Conservation (phyloP, 345 rosid species). For the Eucalyptus albens region DNA sequence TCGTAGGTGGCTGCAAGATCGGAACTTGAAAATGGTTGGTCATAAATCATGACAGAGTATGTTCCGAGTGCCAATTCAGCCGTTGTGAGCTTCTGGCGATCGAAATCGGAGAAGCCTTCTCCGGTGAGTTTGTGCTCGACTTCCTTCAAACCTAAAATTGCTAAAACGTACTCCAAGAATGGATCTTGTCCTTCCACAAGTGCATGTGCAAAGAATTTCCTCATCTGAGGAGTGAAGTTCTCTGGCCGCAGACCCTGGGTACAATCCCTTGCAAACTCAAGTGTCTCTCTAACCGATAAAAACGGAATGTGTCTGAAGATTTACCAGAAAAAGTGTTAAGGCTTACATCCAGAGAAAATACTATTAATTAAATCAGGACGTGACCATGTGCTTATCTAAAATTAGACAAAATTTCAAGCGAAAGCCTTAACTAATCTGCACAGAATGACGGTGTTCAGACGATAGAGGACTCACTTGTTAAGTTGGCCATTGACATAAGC, state of each 20-base stretch:
- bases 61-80: slow-evolving; percentile 16
- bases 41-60: slow-evolving; percentile 15
- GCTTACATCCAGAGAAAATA: neutral
- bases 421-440: neutral
- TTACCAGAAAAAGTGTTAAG: neutral
- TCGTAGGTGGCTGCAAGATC: slow-evolving; percentile 9
- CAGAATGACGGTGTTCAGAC: neutral
- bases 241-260: slow-evolving; percentile 20
- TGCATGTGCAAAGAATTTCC: slow-evolving; percentile 24
- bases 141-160: slow-evolving; percentile 12
- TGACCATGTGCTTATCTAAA: neutral
- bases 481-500: slow-evolving; percentile 13
- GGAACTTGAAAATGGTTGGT: slow-evolving; percentile 14
- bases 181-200: slow-evolving; percentile 27
- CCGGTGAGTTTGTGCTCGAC: slow-evolving; percentile 10
- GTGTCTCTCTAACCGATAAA: slow-evolving; percentile 18
- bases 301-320: slow-evolving; percentile 16
- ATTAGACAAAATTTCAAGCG: neutral
- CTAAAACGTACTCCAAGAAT: slow-evolving; percentile 12
- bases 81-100: slow-evolving; percentile 17
- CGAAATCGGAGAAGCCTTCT: slow-evolving; percentile 10
- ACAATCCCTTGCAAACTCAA: slow-evolving; percentile 28
- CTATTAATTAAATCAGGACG: neutral
- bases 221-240: slow-evolving; percentile 23
- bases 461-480: slow-evolving; percentile 1